phyloP scores from a whole-genome alignment of 2,329 filamentous ascomycete genomes.

The Plectosphaerella plurivora region DNA sequence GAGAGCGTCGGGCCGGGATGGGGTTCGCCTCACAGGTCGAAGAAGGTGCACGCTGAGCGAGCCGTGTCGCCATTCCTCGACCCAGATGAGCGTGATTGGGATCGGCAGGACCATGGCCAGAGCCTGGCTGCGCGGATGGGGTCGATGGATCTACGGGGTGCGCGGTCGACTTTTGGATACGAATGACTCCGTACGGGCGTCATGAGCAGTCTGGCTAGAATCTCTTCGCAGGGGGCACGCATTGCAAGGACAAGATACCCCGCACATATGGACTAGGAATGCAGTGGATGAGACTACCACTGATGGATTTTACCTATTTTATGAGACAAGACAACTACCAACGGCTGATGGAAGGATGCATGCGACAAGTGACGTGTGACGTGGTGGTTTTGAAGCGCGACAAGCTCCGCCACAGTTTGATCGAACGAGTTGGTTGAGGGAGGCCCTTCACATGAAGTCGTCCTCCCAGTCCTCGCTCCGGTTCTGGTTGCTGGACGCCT shows the following conservation, averaged over 20 bases:
- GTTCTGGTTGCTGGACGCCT: slow-evolving; percentile 78
- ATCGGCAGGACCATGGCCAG: slow-evolving; percentile 18
- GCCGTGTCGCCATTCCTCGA: slow-evolving; percentile 10
- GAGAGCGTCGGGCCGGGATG: slow-evolving; percentile 20
- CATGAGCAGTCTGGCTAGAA: too few species aligned
- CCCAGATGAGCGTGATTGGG: slow-evolving; percentile 19
- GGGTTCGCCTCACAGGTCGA: slow-evolving; percentile 2
- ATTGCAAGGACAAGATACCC: too few species aligned
- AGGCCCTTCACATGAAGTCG: slow-evolving; percentile 74
- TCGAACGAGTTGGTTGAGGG: too few species aligned
- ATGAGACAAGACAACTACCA: too few species aligned
- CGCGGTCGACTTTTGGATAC: slow-evolving; percentile 12
- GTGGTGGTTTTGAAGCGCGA: too few species aligned
- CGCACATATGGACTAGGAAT: too few species aligned
- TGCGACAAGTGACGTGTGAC: too few species aligned
- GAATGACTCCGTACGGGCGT: slow-evolving; percentile 11
- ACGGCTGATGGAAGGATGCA: too few species aligned
- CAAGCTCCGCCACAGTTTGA: too few species aligned
- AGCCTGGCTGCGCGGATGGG: slow-evolving; percentile 23
- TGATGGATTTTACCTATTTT: too few species aligned
- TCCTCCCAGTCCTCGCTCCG: slow-evolving; percentile 74
- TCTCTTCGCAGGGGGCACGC: too few species aligned
- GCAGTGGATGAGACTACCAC: too few species aligned
- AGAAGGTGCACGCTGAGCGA: slow-evolving; percentile 3
- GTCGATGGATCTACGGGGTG: slow-evolving; percentile 24